phyloP scores from a whole-genome alignment of 257 asterid species.

The Nicotiana tabacum region DNA sequence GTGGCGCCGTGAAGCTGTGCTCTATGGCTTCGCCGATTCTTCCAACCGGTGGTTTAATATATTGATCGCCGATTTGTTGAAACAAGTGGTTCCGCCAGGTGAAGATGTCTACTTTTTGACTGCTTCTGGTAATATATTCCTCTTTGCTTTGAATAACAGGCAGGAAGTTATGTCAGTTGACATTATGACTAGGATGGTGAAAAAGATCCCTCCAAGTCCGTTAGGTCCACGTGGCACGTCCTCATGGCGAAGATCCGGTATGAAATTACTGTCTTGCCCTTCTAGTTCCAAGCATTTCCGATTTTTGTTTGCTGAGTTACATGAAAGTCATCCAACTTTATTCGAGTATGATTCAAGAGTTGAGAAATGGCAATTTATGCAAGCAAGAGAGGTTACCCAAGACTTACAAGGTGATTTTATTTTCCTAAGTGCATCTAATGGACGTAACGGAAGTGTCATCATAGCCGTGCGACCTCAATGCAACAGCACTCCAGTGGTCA shows the following conservation, averaged over 20 bases:
- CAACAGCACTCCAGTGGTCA: conserved; percentile 12
- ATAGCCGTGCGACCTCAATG: conserved; percentile 16
- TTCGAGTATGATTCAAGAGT: conserved; percentile 30
- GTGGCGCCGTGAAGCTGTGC: conserved; percentile 37
- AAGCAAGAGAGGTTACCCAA: conserved; percentile 13
- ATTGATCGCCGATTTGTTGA: conserved; percentile 24
- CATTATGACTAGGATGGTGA: conserved; percentile 25
- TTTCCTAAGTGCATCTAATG: conserved; percentile 33
- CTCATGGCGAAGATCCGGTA: conserved; percentile 38
- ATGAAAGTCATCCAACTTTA: conserved; percentile 17
- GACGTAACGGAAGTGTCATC: conserved; percentile 25
- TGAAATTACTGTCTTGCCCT: conserved; percentile 32
- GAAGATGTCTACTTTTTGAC: conserved; percentile 41
- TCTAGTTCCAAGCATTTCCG: conserved; percentile 14
- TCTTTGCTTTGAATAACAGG: conserved; percentile 35
- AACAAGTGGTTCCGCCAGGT: conserved; percentile 34
- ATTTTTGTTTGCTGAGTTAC: conserved; percentile 33
- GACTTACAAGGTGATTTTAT: background rate
- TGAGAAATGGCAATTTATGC: conserved; percentile 22
- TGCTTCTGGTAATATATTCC: conserved; percentile 36
- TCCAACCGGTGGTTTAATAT: conserved; percentile 35
- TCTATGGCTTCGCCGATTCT: conserved; percentile 28
- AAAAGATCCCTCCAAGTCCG: conserved; percentile 38
- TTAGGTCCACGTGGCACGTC: conserved; percentile 47
- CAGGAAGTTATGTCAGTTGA: conserved; percentile 38